These are phyloP conservation scores for Cylindrotheca closterium DNA, from an alignment of 108 stramenopile species.

Conservation along the genomic window DNA sequence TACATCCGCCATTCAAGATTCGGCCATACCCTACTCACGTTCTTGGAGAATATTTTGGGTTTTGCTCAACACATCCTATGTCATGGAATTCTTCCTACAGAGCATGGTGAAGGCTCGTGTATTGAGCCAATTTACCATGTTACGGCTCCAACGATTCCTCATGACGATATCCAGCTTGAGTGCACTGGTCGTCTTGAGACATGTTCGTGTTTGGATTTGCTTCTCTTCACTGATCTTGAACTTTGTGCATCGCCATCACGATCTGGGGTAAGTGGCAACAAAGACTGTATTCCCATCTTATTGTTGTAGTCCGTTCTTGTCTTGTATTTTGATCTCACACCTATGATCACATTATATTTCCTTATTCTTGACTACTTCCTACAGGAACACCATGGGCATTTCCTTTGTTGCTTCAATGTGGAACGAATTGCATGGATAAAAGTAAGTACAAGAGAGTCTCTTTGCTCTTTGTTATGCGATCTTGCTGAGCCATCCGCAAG, in stretches of 20 bases:
- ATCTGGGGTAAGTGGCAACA: conserved; percentile 23
- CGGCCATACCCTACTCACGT: conserved; percentile 10
- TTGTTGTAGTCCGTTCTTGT: neutral
- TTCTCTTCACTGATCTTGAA: conserved; percentile 40
- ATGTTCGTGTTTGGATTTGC: conserved; percentile 9
- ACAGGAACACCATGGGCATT: neutral
- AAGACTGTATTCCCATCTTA: neutral
- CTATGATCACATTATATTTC: neutral
- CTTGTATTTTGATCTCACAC: neutral
- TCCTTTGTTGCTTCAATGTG: neutral
- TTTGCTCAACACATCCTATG: conserved; percentile 69
- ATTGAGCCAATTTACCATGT: conserved; percentile 48
- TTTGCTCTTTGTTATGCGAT: too few species aligned
- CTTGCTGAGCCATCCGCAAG: neutral
- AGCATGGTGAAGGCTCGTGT: conserved; percentile 71
- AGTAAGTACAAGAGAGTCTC: neutral
- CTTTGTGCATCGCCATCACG: conserved; percentile 54
- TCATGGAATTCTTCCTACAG: conserved; percentile 89
- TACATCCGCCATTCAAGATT: conserved; percentile 2
- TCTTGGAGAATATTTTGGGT: conserved; percentile 78
- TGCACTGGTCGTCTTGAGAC: conserved; percentile 13
- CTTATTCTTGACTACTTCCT: neutral
- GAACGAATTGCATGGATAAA: neutral
- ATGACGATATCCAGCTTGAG: conserved; percentile 54
- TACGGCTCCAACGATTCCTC: conserved; percentile 51